Percentiles rank a stretch among this genome's conserved stretches.
Evolutionary conservation across 371 early-diverging fungal genomes (phyloP).

Genomic region (Mycotypha africana): DNA sequence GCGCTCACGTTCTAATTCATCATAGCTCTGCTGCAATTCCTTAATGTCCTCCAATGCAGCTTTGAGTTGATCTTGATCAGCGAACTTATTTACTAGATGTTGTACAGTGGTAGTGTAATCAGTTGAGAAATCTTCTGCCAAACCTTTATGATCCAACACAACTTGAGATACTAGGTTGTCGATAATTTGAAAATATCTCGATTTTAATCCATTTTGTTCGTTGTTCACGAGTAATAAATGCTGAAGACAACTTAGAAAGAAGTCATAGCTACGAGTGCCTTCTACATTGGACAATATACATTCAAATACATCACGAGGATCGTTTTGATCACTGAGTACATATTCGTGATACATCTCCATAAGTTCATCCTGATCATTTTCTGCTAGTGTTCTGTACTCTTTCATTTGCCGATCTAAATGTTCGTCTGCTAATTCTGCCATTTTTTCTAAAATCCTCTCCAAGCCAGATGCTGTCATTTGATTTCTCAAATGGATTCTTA

Average conservation of each 20-base stretch:
- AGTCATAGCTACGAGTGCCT: slow-evolving; percentile 71
- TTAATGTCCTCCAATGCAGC: slow-evolving; percentile 64
- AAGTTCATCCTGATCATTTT: slow-evolving; percentile 75
- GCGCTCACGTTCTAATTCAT: slow-evolving; percentile 30
- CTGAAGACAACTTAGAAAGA: slow-evolving; percentile 74
- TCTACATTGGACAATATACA: slow-evolving; percentile 68
- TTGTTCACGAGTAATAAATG: slow-evolving; percentile 67
- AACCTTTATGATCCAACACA: slow-evolving; percentile 73
- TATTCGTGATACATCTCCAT: slow-evolving; percentile 74
- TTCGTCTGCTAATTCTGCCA: slow-evolving; percentile 62
- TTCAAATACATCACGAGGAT: slow-evolving; percentile 77
- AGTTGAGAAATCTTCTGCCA: slow-evolving; percentile 59
- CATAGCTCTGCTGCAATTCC: slow-evolving; percentile 36
- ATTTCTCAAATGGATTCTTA: slow-evolving; percentile 72
- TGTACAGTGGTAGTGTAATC: slow-evolving; percentile 66
- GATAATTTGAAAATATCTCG: slow-evolving; percentile 75
- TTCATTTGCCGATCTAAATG: slow-evolving; percentile 69
- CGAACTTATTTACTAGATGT: slow-evolving; percentile 72
- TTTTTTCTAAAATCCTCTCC: slow-evolving; percentile 65
- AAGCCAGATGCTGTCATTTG: slow-evolving; percentile 75
- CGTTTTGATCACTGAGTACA: slow-evolving; percentile 70
- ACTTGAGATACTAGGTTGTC: slow-evolving; percentile 78
- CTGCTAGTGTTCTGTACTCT: slow-evolving; percentile 67
- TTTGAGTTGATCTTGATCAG: slow-evolving; percentile 69
- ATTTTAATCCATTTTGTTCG: slow-evolving; percentile 53